Evolutionary conservation across 1,139 yeast genomes (phyloP), one percentile per base, ranked within the genome.

Genomic region (Lodderomyces orthopsilosis): DNA sequence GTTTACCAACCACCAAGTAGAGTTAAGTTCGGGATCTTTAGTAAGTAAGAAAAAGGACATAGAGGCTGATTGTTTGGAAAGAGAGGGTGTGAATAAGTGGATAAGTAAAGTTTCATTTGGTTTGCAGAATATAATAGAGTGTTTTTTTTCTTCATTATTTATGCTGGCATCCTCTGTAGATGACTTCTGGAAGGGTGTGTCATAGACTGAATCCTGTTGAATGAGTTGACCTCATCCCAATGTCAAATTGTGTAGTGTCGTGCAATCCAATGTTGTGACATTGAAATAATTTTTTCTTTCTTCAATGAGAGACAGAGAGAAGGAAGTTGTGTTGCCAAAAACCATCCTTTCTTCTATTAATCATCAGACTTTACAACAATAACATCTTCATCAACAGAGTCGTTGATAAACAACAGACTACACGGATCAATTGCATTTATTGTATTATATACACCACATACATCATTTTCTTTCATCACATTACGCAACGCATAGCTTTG

Each of bases 61-160:
- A n/a, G n/a, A 68, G 17, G 68, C 6, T 7, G 15, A 14, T 6
- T n/a, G 3, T 30, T 30, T 35, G 21, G 37, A 35, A 10, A 22
- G 2, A 35, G 37, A 35, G 23, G 19, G 19, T n/a, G n/a, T n/a
- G n/a, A n/a, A n/a, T n/a, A n/a, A n/a, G 24, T 5, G 12, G 24
- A 18, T 14, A 34, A 34, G 24, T 18, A 19, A 34, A 34, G 37
- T 19, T 14, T 9, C 9, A 27, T 17, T 30, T 14, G 35, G 6
- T 30, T 14, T 14, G 9, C n/a, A 15, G 32, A 24, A 9, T 10
- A 24, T 30, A 30, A 30, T 30, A 30, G 35, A 30, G 21, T n/a
- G 6, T 30, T 30, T 30, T 30, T 30, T 24, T 24, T 24, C 27
- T 6, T 21, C 6, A 21, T 8, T 12, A 24, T 24, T 24, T 24